Evolutionary conservation across 2,329 filamentous ascomycete genomes (phyloP).

Genomic region (Aspergillus cejpii): DNA sequence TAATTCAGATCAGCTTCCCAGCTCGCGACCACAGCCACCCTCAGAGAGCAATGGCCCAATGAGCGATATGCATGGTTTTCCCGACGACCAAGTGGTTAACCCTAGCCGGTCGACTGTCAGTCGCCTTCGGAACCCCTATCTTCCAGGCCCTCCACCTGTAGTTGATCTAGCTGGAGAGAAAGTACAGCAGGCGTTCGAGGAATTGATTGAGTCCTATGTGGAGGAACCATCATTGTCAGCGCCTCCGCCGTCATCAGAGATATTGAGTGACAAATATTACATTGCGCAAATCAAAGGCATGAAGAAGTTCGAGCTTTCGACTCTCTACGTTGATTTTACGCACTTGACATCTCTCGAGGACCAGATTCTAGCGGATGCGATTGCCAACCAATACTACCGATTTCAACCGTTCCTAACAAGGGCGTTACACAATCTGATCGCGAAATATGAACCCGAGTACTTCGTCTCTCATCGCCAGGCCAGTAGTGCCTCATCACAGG

Average conservation of each 20-base stretch:
- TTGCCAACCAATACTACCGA: slow-evolving; percentile 87
- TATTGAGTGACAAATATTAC: slow-evolving; percentile 58
- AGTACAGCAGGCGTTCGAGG: slow-evolving; percentile 56
- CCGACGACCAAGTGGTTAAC: slow-evolving; percentile 57
- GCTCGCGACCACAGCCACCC: slow-evolving; percentile 49
- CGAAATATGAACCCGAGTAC: slow-evolving; percentile 89
- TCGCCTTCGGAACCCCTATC: slow-evolving; percentile 45
- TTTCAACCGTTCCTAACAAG: slow-evolving; percentile 87
- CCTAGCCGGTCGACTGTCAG: slow-evolving; percentile 45
- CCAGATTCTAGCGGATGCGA: slow-evolving; percentile 73
- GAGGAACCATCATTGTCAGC: slow-evolving; percentile 53
- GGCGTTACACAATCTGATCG: slow-evolving; percentile 85
- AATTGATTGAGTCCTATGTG: slow-evolving; percentile 55
- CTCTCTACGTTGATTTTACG: slow-evolving; percentile 62
- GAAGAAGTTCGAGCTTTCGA: slow-evolving; percentile 55
- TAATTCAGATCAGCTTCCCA: slow-evolving; percentile 42
- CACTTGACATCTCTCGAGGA: slow-evolving; percentile 73
- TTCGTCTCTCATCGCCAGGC: slow-evolving; percentile 88
- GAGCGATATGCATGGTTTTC: slow-evolving; percentile 54
- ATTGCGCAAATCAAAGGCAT: slow-evolving; percentile 60
- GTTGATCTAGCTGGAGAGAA: slow-evolving; percentile 57
- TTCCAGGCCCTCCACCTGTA: slow-evolving; percentile 51
- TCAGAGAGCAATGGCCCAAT: slow-evolving; percentile 47
- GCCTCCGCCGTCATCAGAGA: slow-evolving; percentile 48
- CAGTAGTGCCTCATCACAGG: slow-evolving; percentile 59